These are phyloP conservation scores for Aureobasidium sp. DNA, from an alignment of 2,329 filamentous ascomycete species.

Conservation along the genomic window DNA sequence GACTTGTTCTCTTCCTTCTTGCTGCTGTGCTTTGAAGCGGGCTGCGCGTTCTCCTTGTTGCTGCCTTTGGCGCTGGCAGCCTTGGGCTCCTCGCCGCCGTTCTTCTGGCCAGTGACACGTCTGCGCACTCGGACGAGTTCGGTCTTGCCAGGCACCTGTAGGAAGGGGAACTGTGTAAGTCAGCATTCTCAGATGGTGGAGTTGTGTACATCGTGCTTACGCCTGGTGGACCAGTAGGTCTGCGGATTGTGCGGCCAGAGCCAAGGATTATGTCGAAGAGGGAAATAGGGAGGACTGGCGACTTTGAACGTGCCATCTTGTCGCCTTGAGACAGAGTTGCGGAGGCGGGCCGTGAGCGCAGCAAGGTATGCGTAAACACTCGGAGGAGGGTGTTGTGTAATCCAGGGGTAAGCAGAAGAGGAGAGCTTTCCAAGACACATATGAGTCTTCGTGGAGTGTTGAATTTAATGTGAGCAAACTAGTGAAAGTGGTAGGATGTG, in stretches of 20 bases:
- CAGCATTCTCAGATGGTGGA: not conserved
- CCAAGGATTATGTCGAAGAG: constrained; percentile 16
- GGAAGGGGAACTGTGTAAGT: constrained; percentile 1
- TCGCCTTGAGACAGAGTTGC: not conserved
- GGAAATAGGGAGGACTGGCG: not conserved
- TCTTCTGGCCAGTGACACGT: not conserved
- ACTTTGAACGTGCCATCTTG: not conserved
- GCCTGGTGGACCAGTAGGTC: constrained; percentile 3
- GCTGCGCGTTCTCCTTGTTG: not conserved
- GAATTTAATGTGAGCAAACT: not conserved
- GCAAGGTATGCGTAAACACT: not conserved
- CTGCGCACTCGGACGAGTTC: not conserved
- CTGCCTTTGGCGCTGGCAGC: not conserved
- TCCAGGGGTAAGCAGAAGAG: not conserved
- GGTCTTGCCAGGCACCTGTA: not conserved
- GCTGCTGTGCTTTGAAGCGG: not conserved
- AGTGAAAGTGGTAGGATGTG: not conserved
- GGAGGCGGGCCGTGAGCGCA: not conserved
- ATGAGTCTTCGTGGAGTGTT: not conserved
- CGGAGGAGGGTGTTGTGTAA: not conserved
- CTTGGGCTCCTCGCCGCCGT: not conserved
- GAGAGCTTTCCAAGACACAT: not conserved
- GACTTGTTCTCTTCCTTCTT: not conserved
- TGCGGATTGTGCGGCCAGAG: constrained; percentile 12
- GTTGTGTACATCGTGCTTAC: not conserved